Percentiles rank a stretch among this genome's conserved stretches.
phyloP scores from a whole-genome alignment of 345 rosid genomes.

The Bretschneidera sinensis region DNA sequence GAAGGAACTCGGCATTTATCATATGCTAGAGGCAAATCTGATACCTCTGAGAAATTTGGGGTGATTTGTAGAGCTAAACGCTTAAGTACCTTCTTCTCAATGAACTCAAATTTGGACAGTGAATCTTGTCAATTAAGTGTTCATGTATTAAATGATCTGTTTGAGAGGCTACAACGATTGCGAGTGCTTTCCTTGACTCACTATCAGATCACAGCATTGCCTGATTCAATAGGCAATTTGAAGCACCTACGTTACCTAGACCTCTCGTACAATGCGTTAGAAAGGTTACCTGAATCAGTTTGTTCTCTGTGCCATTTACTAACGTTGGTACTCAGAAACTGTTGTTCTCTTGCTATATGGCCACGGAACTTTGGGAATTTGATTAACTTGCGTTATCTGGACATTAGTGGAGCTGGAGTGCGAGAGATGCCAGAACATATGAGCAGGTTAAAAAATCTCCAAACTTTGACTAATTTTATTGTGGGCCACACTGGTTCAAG shows the following conservation, averaged over 20 bases:
- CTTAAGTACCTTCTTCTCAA: not conserved
- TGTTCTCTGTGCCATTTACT: not conserved
- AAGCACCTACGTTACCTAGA: conserved; percentile 7
- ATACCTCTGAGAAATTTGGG: not conserved
- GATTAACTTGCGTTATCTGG: conserved; percentile 2
- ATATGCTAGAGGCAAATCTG: not conserved
- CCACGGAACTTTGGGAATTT: conserved; percentile 1
- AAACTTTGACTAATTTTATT: conserved; percentile 7
- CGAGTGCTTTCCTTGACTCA: conserved; percentile 1
- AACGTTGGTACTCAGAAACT: not conserved
- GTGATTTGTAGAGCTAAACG: not conserved
- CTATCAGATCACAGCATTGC: not conserved
- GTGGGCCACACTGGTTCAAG: conserved; percentile 11
- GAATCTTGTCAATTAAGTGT: not conserved
- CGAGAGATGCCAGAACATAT: conserved; percentile 15
- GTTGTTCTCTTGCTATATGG: not conserved
- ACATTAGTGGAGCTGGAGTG: not conserved
- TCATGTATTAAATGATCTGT: not conserved
- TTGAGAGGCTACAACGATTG: not conserved
- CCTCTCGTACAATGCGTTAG: not conserved
- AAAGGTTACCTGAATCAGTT: conserved; percentile 3
- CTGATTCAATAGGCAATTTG: conserved; percentile 1
- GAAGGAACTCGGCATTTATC: not conserved
- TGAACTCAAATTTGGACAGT: not conserved
- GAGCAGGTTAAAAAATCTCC: conserved; percentile 13